phyloP scores from a whole-genome alignment of 2,329 filamentous ascomycete species.

The Aspergillus tamarii region DNA sequence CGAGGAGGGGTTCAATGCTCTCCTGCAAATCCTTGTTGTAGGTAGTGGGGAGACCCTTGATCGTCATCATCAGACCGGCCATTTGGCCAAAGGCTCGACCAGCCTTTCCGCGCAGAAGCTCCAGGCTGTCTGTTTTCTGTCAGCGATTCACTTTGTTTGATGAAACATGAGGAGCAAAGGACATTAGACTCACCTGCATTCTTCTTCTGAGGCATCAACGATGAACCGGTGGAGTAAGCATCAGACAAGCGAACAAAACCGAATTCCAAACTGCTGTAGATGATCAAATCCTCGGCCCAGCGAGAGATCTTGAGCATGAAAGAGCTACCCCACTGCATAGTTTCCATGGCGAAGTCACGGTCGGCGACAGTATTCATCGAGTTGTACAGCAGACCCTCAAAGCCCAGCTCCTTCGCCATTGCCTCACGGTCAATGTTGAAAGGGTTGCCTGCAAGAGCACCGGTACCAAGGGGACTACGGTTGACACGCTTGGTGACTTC shows the following conservation, averaged over 20 bases:
- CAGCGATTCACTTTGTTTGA: not conserved
- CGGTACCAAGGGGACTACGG: slow-evolving; percentile 69
- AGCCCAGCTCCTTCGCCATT: slow-evolving; percentile 80
- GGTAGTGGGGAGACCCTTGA: slow-evolving; percentile 75
- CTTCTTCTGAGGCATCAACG: slow-evolving; percentile 84
- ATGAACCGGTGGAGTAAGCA: slow-evolving; percentile 76
- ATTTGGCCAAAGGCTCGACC: slow-evolving; percentile 80
- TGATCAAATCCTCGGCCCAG: slow-evolving; percentile 84
- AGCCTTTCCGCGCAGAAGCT: slow-evolving; percentile 75
- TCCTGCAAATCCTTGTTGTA: slow-evolving; percentile 96
- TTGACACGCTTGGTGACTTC: slow-evolving; percentile 77
- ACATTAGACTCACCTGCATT: slow-evolving; percentile 52
- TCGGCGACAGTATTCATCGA: slow-evolving; percentile 76
- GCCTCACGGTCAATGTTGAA: slow-evolving; percentile 79
- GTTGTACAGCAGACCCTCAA: slow-evolving; percentile 75
- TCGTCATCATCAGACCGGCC: slow-evolving; percentile 75
- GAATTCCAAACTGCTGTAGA: slow-evolving; percentile 78
- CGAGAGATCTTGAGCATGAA: slow-evolving; percentile 79
- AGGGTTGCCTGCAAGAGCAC: slow-evolving; percentile 78
- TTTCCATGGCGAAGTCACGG: slow-evolving; percentile 81
- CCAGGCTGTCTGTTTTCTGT: slow-evolving; percentile 61
- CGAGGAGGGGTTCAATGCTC: slow-evolving; percentile 81
- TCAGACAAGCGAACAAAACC: slow-evolving; percentile 76
- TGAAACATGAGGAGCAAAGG: too few relatives aligned
- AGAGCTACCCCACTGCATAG: slow-evolving; percentile 76